Conservation (phyloP, 2,329 filamentous ascomycete species). For the Calonectria henricotiae region DNA sequence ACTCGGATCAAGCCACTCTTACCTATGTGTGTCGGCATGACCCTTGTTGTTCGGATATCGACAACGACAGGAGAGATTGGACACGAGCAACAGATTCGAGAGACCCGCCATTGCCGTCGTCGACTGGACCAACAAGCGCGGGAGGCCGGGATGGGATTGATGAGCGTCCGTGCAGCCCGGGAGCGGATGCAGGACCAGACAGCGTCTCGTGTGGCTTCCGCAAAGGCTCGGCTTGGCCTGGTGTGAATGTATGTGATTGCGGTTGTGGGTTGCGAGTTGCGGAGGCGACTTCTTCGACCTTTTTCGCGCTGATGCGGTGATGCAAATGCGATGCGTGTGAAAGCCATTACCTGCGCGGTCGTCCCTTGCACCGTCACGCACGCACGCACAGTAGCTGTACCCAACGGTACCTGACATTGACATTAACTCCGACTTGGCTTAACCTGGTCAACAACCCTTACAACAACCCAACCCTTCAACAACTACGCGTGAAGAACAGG, state of each 20-base stretch:
- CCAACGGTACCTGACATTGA: constrained; percentile 36
- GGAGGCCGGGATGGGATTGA: constrained; percentile 40
- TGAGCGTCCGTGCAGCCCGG: constrained; percentile 33
- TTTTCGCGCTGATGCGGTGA: constrained; percentile 6
- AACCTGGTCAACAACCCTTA: constrained; percentile 30
- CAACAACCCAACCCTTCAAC: constrained; percentile 26
- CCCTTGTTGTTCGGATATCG: constrained; percentile 21
- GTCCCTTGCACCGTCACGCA: constrained; percentile 31
- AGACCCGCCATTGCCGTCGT: constrained; percentile 46
- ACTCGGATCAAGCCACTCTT: constrained; percentile 33
- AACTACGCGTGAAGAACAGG: constrained; percentile 29
- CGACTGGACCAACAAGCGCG: constrained; percentile 49
- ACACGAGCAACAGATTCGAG: constrained; percentile 28
- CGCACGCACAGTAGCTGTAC: constrained; percentile 26
- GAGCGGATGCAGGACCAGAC: constrained; percentile 22
- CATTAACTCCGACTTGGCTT: constrained; percentile 21
- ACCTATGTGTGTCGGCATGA: constrained; percentile 18
- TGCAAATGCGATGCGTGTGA: constrained; percentile 27
- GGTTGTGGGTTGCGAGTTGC: constrained; percentile 2
- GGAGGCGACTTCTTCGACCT: neutral
- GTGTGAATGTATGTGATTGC: constrained; percentile 12
- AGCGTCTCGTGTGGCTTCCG: constrained; percentile 22
- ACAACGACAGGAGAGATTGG: constrained; percentile 16
- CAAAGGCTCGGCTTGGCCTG: constrained; percentile 3
- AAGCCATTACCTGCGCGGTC: constrained; percentile 12